phyloP scores from a whole-genome alignment of 192 early-diverging fungal species.

The Glomus cerebriforme region DNA sequence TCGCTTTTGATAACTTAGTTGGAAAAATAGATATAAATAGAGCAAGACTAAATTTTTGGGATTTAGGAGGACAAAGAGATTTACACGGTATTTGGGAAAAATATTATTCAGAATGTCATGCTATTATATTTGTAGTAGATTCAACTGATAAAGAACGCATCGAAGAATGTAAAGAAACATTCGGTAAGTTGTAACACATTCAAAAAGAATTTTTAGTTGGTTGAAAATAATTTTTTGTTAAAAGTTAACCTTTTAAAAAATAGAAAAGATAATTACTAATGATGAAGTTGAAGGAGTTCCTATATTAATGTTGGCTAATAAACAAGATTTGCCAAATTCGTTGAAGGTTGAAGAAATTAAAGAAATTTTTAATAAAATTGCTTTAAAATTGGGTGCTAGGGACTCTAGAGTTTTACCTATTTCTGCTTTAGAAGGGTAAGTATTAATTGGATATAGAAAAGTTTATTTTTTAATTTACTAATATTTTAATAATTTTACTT shows the following conservation, averaged over 20 bases:
- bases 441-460: neutral
- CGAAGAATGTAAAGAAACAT: conserved; percentile 72
- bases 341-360: conserved; percentile 80
- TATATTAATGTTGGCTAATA: conserved; percentile 92
- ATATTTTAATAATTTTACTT: conserved; percentile 12
- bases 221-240: too few species aligned
- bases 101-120: conserved; percentile 93
- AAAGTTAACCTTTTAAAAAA: neutral
- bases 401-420: conserved; percentile 86
- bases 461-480: conserved; percentile 9
- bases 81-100: conserved; percentile 90
- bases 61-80: conserved; percentile 90
- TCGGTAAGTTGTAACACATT: conserved; percentile 54
- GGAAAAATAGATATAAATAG: conserved; percentile 73
- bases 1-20: conserved; percentile 41
- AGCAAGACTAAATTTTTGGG: conserved; percentile 88
- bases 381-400: conserved; percentile 77
- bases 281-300: conserved; percentile 82
- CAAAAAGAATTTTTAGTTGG: too few species aligned
- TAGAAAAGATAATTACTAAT: conserved; percentile 77
- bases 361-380: conserved; percentile 89
- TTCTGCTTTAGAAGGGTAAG: conserved; percentile 82
- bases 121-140: conserved; percentile 92
- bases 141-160: conserved; percentile 79
- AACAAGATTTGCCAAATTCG: conserved; percentile 80